Evolutionary conservation across 495 filamentous ascomycete genomes (phyloP), one percentile per base, ranked within the genome.

Genomic region (Acidomyces sp.): DNA sequence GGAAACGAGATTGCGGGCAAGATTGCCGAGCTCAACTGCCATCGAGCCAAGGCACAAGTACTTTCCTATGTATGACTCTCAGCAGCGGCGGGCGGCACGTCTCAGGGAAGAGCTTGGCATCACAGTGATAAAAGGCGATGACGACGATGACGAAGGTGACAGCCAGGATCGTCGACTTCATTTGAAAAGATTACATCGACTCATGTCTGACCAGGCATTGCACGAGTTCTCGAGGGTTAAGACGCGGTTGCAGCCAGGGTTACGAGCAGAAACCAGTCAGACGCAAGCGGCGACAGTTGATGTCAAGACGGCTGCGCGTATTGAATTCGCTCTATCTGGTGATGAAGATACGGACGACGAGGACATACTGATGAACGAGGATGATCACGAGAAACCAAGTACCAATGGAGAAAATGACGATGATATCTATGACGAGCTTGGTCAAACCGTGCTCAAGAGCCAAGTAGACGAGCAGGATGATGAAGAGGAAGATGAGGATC

Each of bases 41-140:
- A 51, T 46, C 22, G 58, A 62, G 27, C 62, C 62, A 18, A 26
- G 55, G 31, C 54, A 56, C 17, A 48, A 43, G 31, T 63, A 65
- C 41, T 46, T 46, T 20, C 52, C 54, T 25, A 58, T 63, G 53
- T 46, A 54, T 23, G 58, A 64, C 38, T 59, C 53, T 24, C 58
- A 62, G 41, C 52, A 60, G 35, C 13, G 37, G 20, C 37, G 59
- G 34, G 31, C 32, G 27, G 43, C 23, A 15, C 33, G 30, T 0
- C 17, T 22, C 23, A 20, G 46, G 25, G 19, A 29, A 41, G 43
- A 50, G 34, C 19, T 34, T 10, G 48, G 33, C 9, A 34, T 16
- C 25, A 27, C 21, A 9, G 32, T 6, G 6, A 48, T 34, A 22
- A 31, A 33, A 4, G 30, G 39, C 18, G 13, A 23, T 13, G 45